Conservation (phyloP, 179 eudicot species). For the Vitellaria paradoxa region DNA sequence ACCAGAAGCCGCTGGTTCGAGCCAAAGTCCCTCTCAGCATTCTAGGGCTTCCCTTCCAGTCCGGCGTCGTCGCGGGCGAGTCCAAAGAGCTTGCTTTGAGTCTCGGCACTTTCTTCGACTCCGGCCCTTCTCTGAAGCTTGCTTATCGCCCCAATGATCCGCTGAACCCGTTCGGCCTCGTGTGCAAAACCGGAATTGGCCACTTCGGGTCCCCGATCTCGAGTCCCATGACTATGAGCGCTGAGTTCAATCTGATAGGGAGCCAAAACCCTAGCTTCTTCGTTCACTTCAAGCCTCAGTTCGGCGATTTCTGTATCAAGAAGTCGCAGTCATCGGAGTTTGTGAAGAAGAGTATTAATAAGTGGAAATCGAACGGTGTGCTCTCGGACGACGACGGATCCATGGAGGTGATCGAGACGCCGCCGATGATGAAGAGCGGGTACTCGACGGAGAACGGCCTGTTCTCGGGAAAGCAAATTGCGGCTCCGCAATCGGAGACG, state of each 20-base stretch:
- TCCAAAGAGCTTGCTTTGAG: conserved; percentile 59
- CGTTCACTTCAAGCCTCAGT: conserved; percentile 61
- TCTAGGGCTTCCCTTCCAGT: conserved; percentile 65
- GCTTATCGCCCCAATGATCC: conserved; percentile 81
- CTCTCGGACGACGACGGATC: conserved; percentile 26
- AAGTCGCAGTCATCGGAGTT: conserved; percentile 52
- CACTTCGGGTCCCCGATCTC: conserved; percentile 62
- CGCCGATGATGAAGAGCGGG: conserved; percentile 19
- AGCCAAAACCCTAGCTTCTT: conserved; percentile 52
- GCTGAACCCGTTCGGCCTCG: conserved; percentile 57
- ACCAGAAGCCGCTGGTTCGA: conserved; percentile 60
- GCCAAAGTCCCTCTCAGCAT: conserved; percentile 74
- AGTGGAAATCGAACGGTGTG: conserved; percentile 13
- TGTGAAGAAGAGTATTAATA: background rate
- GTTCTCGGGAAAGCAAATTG: conserved; percentile 19
- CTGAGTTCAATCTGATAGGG: conserved; percentile 57
- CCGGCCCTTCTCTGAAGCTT: conserved; percentile 66
- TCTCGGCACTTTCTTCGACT: conserved; percentile 63
- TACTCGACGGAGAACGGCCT: conserved; percentile 15
- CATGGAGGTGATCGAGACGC: conserved; percentile 32
- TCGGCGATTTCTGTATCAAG: conserved; percentile 69
- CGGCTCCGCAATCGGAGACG: conserved; percentile 23
- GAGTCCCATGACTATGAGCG: conserved; percentile 76
- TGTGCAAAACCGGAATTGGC: conserved; percentile 71
- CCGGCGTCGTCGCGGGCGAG: conserved; percentile 60